Conservation (phyloP, 306 rosid species). For the Mimosa bimucronata region DNA sequence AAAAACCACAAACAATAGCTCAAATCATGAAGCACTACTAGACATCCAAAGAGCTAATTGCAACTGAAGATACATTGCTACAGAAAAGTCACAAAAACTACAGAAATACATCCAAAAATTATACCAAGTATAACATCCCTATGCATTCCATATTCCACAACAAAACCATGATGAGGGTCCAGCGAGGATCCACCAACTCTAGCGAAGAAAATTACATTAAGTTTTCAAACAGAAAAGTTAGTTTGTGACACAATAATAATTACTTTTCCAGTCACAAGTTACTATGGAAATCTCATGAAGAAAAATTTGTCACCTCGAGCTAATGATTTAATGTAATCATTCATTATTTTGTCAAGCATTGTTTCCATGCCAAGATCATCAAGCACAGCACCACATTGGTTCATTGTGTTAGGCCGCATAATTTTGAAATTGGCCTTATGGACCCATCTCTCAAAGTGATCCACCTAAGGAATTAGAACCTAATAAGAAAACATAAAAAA, state of each 20-base stretch:
- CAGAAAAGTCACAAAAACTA: constrained; percentile 16
- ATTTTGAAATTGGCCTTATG: constrained; percentile 70
- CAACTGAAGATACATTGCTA: background rate
- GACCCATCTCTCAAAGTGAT: constrained; percentile 91
- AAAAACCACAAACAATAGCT: constrained; percentile 16
- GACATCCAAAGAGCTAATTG: background rate
- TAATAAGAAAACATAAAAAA: constrained; percentile 57
- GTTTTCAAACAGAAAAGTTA: constrained; percentile 37
- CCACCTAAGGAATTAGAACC: constrained; percentile 81
- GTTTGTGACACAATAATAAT: constrained; percentile 27
- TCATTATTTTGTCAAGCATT: constrained; percentile 86
- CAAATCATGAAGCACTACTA: constrained; percentile 16
- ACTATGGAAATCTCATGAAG: constrained; percentile 25
- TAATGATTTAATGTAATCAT: constrained; percentile 70
- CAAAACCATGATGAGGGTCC: constrained; percentile 97
- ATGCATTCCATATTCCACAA: constrained; percentile 88
- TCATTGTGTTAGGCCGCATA: constrained; percentile 97
- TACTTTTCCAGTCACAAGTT: constrained; percentile 23
- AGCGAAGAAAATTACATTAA: constrained; percentile 74
- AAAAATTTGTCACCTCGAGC: constrained; percentile 58
- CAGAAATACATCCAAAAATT: constrained; percentile 38
- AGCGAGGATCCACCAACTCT: constrained; percentile 90
- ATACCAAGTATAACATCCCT: constrained; percentile 91
- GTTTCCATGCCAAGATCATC: constrained; percentile 90
- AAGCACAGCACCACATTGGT: constrained; percentile 87